Conservation (phyloP, 192 early-diverging fungal genomes). For the Backusella morwellensis region DNA sequence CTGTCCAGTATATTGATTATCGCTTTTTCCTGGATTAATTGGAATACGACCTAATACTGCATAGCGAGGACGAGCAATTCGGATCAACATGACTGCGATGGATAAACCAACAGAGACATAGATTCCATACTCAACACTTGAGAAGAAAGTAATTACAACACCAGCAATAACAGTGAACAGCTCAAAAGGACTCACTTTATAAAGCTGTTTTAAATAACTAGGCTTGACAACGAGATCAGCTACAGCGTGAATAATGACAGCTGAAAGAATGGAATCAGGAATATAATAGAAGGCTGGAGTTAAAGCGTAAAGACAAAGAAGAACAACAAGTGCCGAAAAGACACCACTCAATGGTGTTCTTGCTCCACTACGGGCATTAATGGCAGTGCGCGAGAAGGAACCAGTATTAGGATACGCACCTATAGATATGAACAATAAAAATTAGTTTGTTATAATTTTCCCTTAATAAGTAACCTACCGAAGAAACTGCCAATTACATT, state of each 20-base stretch:
- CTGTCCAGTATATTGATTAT: background rate
- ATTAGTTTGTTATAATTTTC: background rate
- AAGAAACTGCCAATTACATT: constrained; percentile 83
- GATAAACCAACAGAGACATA: constrained; percentile 73
- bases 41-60: constrained; percentile 44
- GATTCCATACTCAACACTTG: constrained; percentile 65
- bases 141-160: constrained; percentile 60
- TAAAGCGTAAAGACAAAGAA: constrained; percentile 72
- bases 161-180: constrained; percentile 45
- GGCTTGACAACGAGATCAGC: constrained; percentile 65
- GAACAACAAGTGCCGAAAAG: constrained; percentile 71
- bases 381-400: constrained; percentile 88
- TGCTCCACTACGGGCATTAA: constrained; percentile 82
- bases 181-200: constrained; percentile 55
- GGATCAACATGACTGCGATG: constrained; percentile 68
- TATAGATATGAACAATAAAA: background rate
- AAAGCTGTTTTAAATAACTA: constrained; percentile 51
- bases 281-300: constrained; percentile 83
- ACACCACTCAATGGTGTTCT: constrained; percentile 74
- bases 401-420: constrained; percentile 81
- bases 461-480: constrained; percentile 43
- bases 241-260: constrained; percentile 83
- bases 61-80: constrained; percentile 69
- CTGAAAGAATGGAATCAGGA: constrained; percentile 69
- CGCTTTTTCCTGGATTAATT: background rate